Base-by-base conservation (phyloP, 108 stramenopile species). In the Nitzschia inconspicua region DNA sequence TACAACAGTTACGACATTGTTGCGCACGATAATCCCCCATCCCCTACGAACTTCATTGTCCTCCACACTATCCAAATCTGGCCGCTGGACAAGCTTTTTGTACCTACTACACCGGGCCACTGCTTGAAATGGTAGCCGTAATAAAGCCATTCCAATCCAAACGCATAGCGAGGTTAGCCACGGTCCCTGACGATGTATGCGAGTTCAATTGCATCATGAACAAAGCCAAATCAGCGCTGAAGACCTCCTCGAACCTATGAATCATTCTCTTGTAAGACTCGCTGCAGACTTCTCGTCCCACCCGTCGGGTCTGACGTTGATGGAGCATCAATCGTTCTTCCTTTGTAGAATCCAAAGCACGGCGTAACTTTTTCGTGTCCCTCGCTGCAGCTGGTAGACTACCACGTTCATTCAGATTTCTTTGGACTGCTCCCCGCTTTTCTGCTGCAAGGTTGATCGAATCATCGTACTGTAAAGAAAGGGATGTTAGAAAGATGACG, bases 101-200 rank as follows among this genome's bases (percentile, higher is more conserved):
- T n/a, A n/a, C n/a, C n/a, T n/a, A n/a, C n/a, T n/a, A n/a, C n/a
- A n/a, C 54, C n/a, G n/a, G n/a, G n/a, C n/a, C n/a, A n/a, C n/a
- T n/a, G n/a, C n/a, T n/a, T n/a, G n/a, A n/a, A 25, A 82, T 76
- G 14, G 85, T 67, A 2, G 60, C 40, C 2, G 86, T 70, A 28
- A 91, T 70, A 48, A 79, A 94, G 13, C 84, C 85, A 73, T 94
- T 94, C 82, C 85, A 94, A 47, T 94, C 93, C 9, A 94, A 74
- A 26, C 90, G 74, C 57, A 77, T 70, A 49, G 71, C 79, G 29
- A 94, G 68, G 68, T 91, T 94, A 16, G 63, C 65, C 1, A 63
- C 44, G 2, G 51, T 44, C 24, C 70, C 70, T 1, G 63, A 59
- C 3, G 68, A 51, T 25, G 77, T 64, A 46, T 88, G 82, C 11